These are phyloP conservation scores for Papiliotrema nemorosa DNA, from an alignment of 1,284 basidiomycete genomes.

Conservation along the genomic window DNA sequence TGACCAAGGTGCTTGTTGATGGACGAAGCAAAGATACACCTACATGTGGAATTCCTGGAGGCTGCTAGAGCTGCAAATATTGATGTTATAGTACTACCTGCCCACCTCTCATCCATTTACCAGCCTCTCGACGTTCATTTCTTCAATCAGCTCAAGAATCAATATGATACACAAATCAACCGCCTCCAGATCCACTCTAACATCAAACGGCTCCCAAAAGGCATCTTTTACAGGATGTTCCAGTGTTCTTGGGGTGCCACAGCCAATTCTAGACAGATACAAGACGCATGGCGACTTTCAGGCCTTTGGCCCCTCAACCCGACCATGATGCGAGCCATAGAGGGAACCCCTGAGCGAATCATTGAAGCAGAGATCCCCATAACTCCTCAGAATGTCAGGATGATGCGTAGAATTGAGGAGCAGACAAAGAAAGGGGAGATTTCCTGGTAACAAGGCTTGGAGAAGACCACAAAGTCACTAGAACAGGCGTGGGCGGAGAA, in stretches of 20 bases:
- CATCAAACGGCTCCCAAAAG: neutral
- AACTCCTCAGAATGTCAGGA: neutral
- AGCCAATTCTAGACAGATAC: slow-evolving; percentile 1
- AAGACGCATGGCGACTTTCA: slow-evolving; percentile 6
- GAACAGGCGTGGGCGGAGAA: neutral
- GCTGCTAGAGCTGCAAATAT: slow-evolving; percentile 12
- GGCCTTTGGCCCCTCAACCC: slow-evolving; percentile 10
- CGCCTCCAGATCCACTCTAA: slow-evolving; percentile 2
- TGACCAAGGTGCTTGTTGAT: slow-evolving; percentile 10
- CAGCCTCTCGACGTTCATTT: slow-evolving; percentile 16
- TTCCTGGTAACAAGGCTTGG: neutral
- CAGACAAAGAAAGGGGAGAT: neutral
- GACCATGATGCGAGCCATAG: neutral
- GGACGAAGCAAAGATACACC: slow-evolving; percentile 9
- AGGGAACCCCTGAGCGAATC: neutral
- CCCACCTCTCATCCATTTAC: slow-evolving; percentile 3
- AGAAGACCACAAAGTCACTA: neutral
- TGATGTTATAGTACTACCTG: slow-evolving; percentile 11
- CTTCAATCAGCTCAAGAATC: slow-evolving; percentile 8
- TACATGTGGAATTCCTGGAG: slow-evolving; percentile 7
- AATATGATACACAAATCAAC: slow-evolving; percentile 5
- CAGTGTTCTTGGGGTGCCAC: slow-evolving; percentile 9
- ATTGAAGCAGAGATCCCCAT: neutral
- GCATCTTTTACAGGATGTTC: slow-evolving; percentile 5
- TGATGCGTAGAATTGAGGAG: neutral